phyloP scores from a whole-genome alignment of 225 moss, liverwort and hornwort species.

The Physcomitrellopsis africana region DNA sequence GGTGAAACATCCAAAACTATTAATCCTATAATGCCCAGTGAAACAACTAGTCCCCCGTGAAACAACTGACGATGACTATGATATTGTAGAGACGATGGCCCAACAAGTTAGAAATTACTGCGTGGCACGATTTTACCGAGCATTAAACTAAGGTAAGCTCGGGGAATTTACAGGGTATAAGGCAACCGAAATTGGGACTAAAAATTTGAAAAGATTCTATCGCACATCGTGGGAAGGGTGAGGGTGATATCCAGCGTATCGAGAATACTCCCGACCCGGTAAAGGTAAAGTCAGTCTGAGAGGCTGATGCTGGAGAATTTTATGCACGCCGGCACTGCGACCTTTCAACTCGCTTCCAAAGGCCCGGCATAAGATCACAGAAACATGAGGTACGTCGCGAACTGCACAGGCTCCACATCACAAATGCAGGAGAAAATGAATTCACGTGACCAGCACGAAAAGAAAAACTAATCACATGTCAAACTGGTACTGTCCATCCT shows the following conservation, averaged over 20 bases:
- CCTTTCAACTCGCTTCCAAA: constrained; percentile 33
- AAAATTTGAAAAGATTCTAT: constrained; percentile 19
- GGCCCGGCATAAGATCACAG: constrained; percentile 22
- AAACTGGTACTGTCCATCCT: constrained; percentile 10
- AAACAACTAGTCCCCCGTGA: constrained; percentile 10
- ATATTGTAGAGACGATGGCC: not conserved
- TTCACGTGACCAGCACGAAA: constrained; percentile 9
- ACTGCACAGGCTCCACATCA: constrained; percentile 39
- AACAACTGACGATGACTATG: not conserved
- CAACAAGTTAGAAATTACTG: constrained; percentile 19
- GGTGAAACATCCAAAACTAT: not conserved
- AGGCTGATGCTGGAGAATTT: constrained; percentile 18
- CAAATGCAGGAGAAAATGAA: constrained; percentile 20
- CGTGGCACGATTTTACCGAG: constrained; percentile 5
- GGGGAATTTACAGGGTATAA: constrained; percentile 12
- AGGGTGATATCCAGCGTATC: constrained; percentile 3
- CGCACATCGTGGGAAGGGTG: constrained; percentile 16
- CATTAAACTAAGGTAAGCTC: constrained; percentile 22
- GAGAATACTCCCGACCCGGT: constrained; percentile 18
- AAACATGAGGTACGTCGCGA: constrained; percentile 33
- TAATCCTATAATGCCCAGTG: constrained; percentile 11
- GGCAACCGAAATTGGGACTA: constrained; percentile 3
- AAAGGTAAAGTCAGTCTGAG: constrained; percentile 7
- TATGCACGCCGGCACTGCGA: constrained; percentile 21
- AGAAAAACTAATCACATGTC: constrained; percentile 19